Percentiles rank a stretch among this genome's conserved stretches.
phyloP scores from a whole-genome alignment of 345 rosid genomes.

The Lumnitzera littorea region DNA sequence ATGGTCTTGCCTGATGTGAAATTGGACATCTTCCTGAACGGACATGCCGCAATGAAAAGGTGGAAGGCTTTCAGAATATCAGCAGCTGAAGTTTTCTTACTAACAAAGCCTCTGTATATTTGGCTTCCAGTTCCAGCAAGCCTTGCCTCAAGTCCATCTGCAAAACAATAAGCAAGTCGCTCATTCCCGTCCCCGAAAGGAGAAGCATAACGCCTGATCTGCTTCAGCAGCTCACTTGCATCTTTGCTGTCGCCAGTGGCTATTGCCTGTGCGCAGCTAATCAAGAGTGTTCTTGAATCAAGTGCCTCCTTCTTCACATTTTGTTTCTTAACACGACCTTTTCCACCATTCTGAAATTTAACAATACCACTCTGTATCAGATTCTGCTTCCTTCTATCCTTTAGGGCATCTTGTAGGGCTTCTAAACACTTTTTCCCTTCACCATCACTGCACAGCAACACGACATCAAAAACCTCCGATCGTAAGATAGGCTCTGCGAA shows the following conservation, averaged over 20 bases:
- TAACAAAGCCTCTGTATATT: constrained; percentile 11
- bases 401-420: constrained; percentile 9
- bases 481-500: constrained; percentile 6
- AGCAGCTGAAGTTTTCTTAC: constrained; percentile 1
- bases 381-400: constrained; percentile 3
- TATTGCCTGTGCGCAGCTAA: constrained; percentile 27
- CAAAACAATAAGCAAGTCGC: constrained; percentile 24
- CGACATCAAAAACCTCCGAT: constrained; percentile 5
- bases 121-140: constrained; percentile 18
- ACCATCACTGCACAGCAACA: constrained; percentile 7
- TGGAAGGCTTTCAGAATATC: constrained; percentile 10
- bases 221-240: constrained; percentile 15
- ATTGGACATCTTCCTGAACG: constrained; percentile 73
- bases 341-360: neutral
- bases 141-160: constrained; percentile 22
- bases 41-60: constrained; percentile 28
- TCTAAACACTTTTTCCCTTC: neutral
- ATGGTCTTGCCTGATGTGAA: constrained; percentile 52
- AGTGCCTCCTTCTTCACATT: constrained; percentile 12
- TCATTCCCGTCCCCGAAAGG: constrained; percentile 24
- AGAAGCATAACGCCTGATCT: constrained; percentile 23
- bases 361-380: neutral
- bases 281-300: constrained; percentile 21
- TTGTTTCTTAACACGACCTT: constrained; percentile 18
- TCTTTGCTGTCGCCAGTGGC: constrained; percentile 15